phyloP scores from a whole-genome alignment of 257 asterid genomes.

The Nicotiana tabacum region DNA sequence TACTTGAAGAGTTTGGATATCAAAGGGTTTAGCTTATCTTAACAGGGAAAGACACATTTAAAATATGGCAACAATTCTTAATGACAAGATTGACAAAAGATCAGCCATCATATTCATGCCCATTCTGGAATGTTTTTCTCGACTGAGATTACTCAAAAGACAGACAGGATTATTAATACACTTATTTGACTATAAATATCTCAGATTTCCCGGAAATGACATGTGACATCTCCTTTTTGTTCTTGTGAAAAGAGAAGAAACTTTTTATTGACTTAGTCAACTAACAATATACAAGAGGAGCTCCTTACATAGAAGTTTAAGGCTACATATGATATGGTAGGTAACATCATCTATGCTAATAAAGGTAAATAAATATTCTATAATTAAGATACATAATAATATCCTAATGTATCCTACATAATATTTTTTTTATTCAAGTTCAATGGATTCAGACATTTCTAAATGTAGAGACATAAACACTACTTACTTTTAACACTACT shows the following conservation, averaged over 20 bases:
- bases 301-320: background rate
- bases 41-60: background rate
- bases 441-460: background rate
- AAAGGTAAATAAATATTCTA: background rate
- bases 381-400: no score
- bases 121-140: background rate
- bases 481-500: background rate
- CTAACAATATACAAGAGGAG: background rate
- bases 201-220: background rate
- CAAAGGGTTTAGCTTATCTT: background rate
- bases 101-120: background rate
- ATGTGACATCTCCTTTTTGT: background rate
- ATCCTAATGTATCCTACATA: background rate
- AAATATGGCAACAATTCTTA: background rate
- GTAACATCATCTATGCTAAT: background rate
- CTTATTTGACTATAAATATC: background rate
- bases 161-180: background rate
- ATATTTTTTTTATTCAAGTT: background rate
- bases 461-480: background rate
- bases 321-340: background rate
- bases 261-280: background rate
- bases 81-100: background rate
- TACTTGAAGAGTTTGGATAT: background rate
- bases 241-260: background rate
- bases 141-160: background rate